Conservation (phyloP, 2,329 filamentous ascomycete genomes). For the Lecanicillium sp. region DNA sequence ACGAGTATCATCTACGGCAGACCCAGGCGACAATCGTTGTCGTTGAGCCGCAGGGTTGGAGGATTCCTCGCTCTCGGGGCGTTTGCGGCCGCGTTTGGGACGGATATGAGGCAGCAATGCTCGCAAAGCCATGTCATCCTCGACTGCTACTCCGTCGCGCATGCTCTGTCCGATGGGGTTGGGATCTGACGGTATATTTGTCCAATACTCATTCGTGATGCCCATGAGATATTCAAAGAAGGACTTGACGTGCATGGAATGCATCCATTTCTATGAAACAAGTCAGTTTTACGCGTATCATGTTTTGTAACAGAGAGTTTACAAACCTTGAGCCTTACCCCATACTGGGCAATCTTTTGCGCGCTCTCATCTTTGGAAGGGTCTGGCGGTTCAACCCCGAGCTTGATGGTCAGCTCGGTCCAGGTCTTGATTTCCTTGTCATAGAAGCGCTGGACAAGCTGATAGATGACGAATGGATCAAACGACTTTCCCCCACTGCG, state of each 20-base stretch:
- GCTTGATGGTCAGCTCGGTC: conserved; percentile 75
- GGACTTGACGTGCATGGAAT: conserved; percentile 88
- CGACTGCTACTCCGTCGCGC: conserved; percentile 73
- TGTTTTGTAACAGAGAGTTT: conserved; percentile 5
- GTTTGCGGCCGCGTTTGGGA: conserved; percentile 53
- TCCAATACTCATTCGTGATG: conserved; percentile 73
- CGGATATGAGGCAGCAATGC: conserved; percentile 72
- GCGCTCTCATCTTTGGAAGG: conserved; percentile 77
- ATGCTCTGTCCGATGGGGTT: conserved; percentile 55
- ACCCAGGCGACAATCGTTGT: conserved; percentile 49
- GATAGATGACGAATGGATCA: conserved; percentile 66
- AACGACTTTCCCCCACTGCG: conserved; percentile 85
- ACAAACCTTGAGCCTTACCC: conserved; percentile 76
- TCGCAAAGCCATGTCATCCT: conserved; percentile 82
- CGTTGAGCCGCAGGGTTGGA: conserved; percentile 47
- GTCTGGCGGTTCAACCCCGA: conserved; percentile 84
- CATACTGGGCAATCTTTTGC: conserved; percentile 93
- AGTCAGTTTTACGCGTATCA: background rate
- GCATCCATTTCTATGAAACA: conserved; percentile 75
- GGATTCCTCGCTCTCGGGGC: conserved; percentile 52
- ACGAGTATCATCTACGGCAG: conserved; percentile 29
- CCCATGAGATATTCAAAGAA: conserved; percentile 87
- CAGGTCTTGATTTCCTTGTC: conserved; percentile 83
- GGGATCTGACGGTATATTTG: conserved; percentile 58
- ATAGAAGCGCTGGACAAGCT: conserved; percentile 72